Evolutionary conservation across 441 rosid species (phyloP).

Genomic region (Hura crepitans): DNA sequence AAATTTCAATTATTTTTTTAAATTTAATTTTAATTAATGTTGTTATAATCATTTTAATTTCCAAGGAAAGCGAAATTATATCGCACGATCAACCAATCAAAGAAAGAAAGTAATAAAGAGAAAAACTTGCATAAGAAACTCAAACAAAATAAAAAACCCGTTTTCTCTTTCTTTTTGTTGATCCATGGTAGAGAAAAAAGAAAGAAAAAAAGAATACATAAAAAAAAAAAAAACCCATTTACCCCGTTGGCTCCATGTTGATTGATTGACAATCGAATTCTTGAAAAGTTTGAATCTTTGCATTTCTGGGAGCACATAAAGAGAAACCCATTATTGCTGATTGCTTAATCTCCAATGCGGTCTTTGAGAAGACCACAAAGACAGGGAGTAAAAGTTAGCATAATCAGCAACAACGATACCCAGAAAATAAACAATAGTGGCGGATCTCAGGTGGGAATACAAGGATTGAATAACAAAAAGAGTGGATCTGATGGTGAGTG

Average conservation of each 20-base stretch:
- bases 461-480: slow-evolving; percentile 24
- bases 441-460: slow-evolving; percentile 28
- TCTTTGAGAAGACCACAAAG: slow-evolving; percentile 45
- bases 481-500: slow-evolving; percentile 71
- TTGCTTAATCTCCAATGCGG: slow-evolving; percentile 56
- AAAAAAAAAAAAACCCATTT: slow-evolving; percentile 28
- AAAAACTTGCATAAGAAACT: background rate
- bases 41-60: slow-evolving; percentile 14
- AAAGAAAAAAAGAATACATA: too few relatives aligned
- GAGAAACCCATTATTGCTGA: slow-evolving; percentile 21
- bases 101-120: slow-evolving; percentile 19
- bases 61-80: slow-evolving; percentile 27
- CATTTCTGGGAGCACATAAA: background rate
- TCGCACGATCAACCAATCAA: slow-evolving; percentile 49
- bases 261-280: slow-evolving; percentile 23
- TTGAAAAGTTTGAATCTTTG: slow-evolving; percentile 25
- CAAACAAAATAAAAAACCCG: slow-evolving; percentile 24
- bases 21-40: slow-evolving; percentile 10
- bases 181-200: slow-evolving; percentile 25
- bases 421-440: slow-evolving; percentile 16
- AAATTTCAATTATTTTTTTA: slow-evolving; percentile 19
- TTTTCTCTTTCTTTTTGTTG: slow-evolving; percentile 40
- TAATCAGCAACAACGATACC: slow-evolving; percentile 19
- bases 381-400: slow-evolving; percentile 23
- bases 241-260: slow-evolving; percentile 1